Percentiles rank a stretch among this genome's conserved stretches.
These are phyloP conservation scores for Cicer chorassanicum DNA, from an alignment of 306 rosid genomes.

Conservation along the genomic window DNA sequence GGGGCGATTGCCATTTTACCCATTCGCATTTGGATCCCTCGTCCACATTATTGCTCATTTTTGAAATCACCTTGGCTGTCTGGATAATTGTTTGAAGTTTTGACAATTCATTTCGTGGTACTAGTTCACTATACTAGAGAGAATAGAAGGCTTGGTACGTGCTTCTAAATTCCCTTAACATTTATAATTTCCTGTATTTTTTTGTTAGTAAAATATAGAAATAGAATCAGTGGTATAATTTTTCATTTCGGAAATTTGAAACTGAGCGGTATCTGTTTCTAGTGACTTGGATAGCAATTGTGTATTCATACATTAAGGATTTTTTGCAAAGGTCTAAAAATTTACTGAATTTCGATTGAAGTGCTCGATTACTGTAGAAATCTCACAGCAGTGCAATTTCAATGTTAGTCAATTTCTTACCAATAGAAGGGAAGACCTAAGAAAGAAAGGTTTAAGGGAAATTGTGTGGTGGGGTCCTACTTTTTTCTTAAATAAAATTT, in stretches of 20 bases:
- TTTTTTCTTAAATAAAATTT: background rate
- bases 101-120: background rate
- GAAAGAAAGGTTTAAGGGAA: no score
- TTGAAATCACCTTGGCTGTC: background rate
- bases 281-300: background rate
- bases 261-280: background rate
- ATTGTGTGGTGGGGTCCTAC: background rate
- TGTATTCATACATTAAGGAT: no score
- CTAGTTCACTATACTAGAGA: background rate
- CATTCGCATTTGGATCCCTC: slow-evolving; percentile 37
- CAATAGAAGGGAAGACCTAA: background rate
- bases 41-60: background rate
- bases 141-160: background rate
- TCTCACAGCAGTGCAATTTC: background rate
- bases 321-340: no score
- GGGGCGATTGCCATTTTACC: slow-evolving; percentile 49
- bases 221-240: background rate
- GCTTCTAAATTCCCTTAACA: background rate
- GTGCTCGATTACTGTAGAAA: background rate
- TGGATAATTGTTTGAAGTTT: slow-evolving; percentile 24
- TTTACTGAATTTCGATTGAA: no score
- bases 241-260: background rate
- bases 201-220: background rate
- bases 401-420: no score
- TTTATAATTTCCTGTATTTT: background rate